These are phyloP conservation scores for Aspergillus avenaceus DNA, from an alignment of 495 filamentous ascomycete genomes.

Conservation along the genomic window DNA sequence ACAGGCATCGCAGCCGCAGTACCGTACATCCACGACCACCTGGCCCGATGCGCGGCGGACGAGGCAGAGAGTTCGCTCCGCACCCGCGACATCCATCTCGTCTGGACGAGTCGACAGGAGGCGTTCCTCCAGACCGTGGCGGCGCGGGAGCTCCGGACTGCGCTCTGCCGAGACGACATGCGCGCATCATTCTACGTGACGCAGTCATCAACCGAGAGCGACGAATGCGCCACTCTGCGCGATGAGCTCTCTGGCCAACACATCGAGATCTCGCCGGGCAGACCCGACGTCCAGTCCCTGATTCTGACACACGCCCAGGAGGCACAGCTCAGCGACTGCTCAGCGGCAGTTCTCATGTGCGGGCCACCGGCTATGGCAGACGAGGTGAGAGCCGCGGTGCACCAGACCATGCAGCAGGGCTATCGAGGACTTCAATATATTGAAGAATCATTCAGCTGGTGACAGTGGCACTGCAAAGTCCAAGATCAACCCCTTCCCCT, in stretches of 20 bases:
- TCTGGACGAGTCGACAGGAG: constrained; percentile 40
- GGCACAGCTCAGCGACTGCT: constrained; percentile 19
- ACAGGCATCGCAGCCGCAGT: constrained; percentile 54
- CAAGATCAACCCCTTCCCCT: too few relatives aligned
- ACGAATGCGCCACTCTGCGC: neutral
- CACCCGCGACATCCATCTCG: constrained; percentile 26
- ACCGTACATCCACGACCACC: constrained; percentile 46
- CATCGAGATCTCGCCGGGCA: constrained; percentile 23
- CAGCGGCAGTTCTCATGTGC: constrained; percentile 44
- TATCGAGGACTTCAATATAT: constrained; percentile 31
- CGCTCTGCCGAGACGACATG: constrained; percentile 31
- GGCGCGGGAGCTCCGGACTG: constrained; percentile 20
- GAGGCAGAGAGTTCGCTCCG: constrained; percentile 10
- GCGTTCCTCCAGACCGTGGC: constrained; percentile 32
- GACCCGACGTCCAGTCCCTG: constrained; percentile 29
- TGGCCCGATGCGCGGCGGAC: constrained; percentile 15
- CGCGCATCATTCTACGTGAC: constrained; percentile 35
- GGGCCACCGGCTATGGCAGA: constrained; percentile 47
- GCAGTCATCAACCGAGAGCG: neutral
- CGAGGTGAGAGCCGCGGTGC: constrained; percentile 41
- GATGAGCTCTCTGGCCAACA: neutral
- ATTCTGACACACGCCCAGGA: constrained; percentile 28
- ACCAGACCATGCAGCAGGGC: constrained; percentile 30
- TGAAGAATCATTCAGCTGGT: constrained; percentile 45
- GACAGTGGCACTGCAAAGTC: too few relatives aligned